Evolutionary conservation across 176 grass and related monocot species (phyloP).

Genomic region (Stipa capillata): DNA sequence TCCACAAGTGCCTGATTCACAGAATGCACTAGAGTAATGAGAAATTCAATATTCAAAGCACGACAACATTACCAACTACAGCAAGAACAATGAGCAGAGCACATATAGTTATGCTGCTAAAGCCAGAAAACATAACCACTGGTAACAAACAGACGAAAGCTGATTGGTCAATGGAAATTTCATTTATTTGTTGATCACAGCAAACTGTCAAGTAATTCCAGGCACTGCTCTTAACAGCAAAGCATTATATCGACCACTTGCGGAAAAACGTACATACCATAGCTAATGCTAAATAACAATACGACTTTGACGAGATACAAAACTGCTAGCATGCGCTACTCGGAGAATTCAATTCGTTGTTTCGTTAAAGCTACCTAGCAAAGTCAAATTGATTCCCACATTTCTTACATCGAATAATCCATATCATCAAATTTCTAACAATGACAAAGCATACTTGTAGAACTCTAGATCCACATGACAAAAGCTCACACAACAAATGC

Average conservation of each 20-base stretch:
- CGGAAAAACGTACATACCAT: background rate
- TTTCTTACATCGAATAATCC: background rate
- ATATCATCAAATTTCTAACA: background rate
- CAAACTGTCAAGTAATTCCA: background rate
- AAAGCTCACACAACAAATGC: background rate
- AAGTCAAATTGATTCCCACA: background rate
- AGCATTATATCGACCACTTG: background rate
- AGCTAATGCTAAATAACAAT: background rate
- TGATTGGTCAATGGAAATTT: background rate
- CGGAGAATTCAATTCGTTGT: background rate
- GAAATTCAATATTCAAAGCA: background rate
- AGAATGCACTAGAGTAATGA: background rate
- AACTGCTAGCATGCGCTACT: background rate
- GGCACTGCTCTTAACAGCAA: too few relatives aligned
- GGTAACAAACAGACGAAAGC: background rate
- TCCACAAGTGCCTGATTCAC: constrained; percentile 71
- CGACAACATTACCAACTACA: background rate
- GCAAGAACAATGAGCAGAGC: background rate
- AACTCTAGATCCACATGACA: constrained; percentile 4
- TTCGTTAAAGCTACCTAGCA: background rate
- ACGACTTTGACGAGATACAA: background rate
- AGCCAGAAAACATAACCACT: background rate
- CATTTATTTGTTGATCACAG: background rate
- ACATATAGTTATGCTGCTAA: background rate
- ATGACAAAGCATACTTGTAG: background rate